Conservation (phyloP, 2,329 filamentous ascomycete genomes). For the Xylaria sp. region DNA sequence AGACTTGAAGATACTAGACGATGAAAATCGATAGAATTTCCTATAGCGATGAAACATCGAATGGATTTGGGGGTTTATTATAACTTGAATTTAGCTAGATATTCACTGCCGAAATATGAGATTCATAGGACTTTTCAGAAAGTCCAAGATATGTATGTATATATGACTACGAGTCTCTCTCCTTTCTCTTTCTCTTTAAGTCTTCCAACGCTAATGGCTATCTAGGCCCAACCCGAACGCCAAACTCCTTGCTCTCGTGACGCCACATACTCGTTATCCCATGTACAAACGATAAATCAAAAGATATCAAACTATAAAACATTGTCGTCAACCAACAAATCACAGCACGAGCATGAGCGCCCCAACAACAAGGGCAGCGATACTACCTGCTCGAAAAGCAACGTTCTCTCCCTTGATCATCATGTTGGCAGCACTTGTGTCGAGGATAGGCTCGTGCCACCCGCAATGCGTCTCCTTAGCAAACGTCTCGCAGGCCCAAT, state of each 20-base stretch:
- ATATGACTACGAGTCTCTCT: not conserved
- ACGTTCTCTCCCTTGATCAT: not conserved
- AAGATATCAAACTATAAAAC: constrained; percentile 8
- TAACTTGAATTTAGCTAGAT: no score
- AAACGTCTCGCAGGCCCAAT: constrained; percentile 53
- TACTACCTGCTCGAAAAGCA: not conserved
- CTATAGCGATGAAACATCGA: no score
- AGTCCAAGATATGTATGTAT: no score
- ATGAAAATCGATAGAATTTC: no score
- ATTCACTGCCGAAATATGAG: no score
- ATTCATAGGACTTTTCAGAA: no score
- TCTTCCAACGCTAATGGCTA: not conserved
- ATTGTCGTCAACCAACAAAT: not conserved
- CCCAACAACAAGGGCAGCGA: constrained; percentile 3
- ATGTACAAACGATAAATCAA: constrained; percentile 1
- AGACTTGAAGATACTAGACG: no score
- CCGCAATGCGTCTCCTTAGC: constrained; percentile 51
- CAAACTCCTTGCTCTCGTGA: not conserved
- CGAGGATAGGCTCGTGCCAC: constrained; percentile 54
- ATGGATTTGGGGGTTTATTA: no score
- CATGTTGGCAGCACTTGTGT: constrained; percentile 33
- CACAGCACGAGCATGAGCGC: constrained; percentile 3
- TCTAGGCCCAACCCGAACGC: not conserved
- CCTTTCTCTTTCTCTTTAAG: not conserved
- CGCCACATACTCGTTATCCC: not conserved